Base-by-base conservation (phyloP, 2,329 filamentous ascomycete genomes). In the Spiromastix sp. region DNA sequence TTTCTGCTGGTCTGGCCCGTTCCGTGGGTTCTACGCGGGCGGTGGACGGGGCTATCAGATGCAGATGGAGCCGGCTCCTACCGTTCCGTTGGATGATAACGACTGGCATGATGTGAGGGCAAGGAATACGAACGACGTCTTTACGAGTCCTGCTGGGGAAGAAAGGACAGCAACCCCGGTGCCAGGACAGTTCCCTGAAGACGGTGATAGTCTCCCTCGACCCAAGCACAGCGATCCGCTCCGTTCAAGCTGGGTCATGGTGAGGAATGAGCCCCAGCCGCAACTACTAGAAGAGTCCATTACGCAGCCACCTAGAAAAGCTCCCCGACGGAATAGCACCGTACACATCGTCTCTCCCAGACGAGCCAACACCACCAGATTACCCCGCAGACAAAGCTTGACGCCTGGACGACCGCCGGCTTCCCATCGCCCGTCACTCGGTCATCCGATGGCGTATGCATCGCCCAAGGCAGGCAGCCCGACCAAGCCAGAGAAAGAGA, bases 1-100 rank as follows among this genome's bases (percentile, higher is more conserved):
- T 46, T 91, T 94, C 49, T 94, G 87, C 63, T 83, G 68, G 55
- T 57, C 65, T 3, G 64, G 54, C 16, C 74, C 81, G 0, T 93
- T 95, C 51, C 72, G 73, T 36, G 87, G 87, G 0, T 95, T 95
- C 56, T 79, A 87, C 42, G 85, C 87, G 9, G 89, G 87, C 5
- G 85, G 81, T 3, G 89, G 87, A 6, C 68, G 67, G 40, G 77
- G 76, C 17, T 93, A 87, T 50, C 64, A 71, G 5, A 62, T 84
- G 46, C 54, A 66, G 17, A 40, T 54, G 33, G 48, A 31, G 30
- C 36, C 43, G 15, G 22, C 32, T 5, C 37, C 41, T 21, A 32
- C 40, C 34, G 32, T 41, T 18, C 42, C 41, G 6, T 39, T 49
- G 4, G 45, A 51, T 27, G 34, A 51, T 32, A 55, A 40, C 34